Conservation (phyloP, 2,329 filamentous ascomycete genomes). For the Thermothelomyces thermophilus region DNA sequence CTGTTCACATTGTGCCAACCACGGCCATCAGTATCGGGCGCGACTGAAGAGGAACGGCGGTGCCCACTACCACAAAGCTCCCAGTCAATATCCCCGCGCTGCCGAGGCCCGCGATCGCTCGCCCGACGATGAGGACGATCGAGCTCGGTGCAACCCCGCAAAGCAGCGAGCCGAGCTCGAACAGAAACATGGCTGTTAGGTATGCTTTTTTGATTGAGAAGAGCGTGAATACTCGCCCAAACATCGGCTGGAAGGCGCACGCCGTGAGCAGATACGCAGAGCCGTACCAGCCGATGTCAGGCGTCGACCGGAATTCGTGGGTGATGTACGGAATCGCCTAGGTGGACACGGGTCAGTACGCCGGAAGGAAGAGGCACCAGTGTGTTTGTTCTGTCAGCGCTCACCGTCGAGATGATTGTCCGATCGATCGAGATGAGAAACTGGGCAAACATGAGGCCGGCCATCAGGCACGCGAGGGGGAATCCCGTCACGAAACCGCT, state of each 20-base stretch:
- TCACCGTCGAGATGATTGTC: conserved; percentile 23
- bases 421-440: conserved; percentile 22
- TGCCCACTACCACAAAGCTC: conserved; percentile 31
- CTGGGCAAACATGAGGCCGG: conserved; percentile 19
- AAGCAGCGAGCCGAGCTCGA: conserved; percentile 32
- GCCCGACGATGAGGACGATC: conserved; percentile 31
- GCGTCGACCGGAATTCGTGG: conserved; percentile 28
- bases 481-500: conserved; percentile 14
- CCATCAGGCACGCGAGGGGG: conserved; percentile 16
- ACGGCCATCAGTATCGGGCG: conserved; percentile 30
- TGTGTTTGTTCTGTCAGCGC: not conserved
- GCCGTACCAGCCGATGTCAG: conserved; percentile 27
- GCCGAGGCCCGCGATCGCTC: conserved; percentile 34
- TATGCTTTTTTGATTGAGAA: conserved; percentile 29
- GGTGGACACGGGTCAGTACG: not conserved
- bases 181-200: conserved; percentile 25
- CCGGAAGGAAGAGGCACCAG: not conserved
- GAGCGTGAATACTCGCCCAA: conserved; percentile 31
- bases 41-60: conserved; percentile 27
- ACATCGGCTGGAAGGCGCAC: conserved; percentile 32
- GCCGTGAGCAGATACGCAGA: conserved; percentile 31
- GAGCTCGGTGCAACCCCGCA: conserved; percentile 32
- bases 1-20: conserved; percentile 30
- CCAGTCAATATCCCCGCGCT: conserved; percentile 31
- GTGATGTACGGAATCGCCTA: conserved; percentile 29